phyloP scores from a whole-genome alignment of 1,139 yeast species.

The Starmera stellimalicola region DNA sequence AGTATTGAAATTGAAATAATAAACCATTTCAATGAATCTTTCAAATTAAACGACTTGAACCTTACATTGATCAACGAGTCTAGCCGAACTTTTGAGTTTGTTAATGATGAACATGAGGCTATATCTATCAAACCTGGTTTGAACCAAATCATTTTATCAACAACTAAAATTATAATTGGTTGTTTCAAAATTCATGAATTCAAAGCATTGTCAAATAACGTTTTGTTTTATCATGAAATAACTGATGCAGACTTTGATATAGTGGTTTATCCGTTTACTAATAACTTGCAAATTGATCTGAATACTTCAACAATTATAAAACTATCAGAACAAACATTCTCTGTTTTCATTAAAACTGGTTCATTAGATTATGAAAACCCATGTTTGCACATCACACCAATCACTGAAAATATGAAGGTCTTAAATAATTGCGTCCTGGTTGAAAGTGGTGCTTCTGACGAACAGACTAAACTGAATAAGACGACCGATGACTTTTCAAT shows the following conservation, averaged over 20 bases:
- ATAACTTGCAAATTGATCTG: constrained; percentile 9
- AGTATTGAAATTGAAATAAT: constrained; percentile 1
- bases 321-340: constrained; percentile 15
- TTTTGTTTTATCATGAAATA: constrained; percentile 17
- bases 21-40: constrained; percentile 2
- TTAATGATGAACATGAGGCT: accelerated
- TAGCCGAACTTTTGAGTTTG: constrained; percentile 8
- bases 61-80: constrained; percentile 5
- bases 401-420: not conserved
- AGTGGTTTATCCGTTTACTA: constrained; percentile 8
- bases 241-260: constrained; percentile 1
- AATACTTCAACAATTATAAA: constrained; percentile 14
- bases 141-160: constrained; percentile 2
- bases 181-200: constrained; percentile 17
- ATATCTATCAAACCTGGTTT: constrained; percentile 1
- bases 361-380: constrained; percentile 5
- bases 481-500: not conserved
- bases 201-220: constrained; percentile 15
- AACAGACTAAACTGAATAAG: not conserved
- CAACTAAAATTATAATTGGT: constrained; percentile 14
- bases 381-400: constrained; percentile 3
- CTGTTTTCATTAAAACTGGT: constrained; percentile 12
- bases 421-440: not conserved
- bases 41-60: constrained; percentile 1
- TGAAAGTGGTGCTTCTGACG: not conserved